Conservation (phyloP, 768 basidiomycete species). For the Cyathus striatus region DNA sequence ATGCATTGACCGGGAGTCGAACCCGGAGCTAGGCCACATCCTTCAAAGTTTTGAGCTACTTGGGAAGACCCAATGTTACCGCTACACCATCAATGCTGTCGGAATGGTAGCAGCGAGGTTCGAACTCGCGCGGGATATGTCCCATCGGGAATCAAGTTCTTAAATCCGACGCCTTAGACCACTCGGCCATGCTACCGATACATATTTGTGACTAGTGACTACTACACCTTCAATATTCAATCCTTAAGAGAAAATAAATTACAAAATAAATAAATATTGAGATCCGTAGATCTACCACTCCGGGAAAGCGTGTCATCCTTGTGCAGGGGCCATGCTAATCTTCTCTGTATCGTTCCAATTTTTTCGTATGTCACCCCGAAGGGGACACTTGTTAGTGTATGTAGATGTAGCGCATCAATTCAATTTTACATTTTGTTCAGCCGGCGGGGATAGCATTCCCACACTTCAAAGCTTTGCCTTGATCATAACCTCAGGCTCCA, state of each 20-base stretch:
- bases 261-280: slow-evolving; percentile 58
- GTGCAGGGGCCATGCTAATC: slow-evolving; percentile 99
- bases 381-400: too few relatives aligned
- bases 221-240: too few relatives aligned
- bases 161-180: slow-evolving; percentile 94
- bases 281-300: slow-evolving; percentile 73
- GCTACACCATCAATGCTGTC: slow-evolving; percentile 69
- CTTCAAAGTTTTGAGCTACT: too few relatives aligned
- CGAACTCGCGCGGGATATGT: slow-evolving; percentile 84
- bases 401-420: too few relatives aligned
- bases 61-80: slow-evolving; percentile 90
- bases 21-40: slow-evolving; percentile 51
- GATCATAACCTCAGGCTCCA: too few relatives aligned
- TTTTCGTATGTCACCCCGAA: slow-evolving; percentile 95
- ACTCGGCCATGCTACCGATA: slow-evolving; percentile 81
- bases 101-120: slow-evolving; percentile 89
- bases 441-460: too few relatives aligned
- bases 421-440: too few relatives aligned
- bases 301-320: slow-evolving; percentile 99
- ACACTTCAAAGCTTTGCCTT: too few relatives aligned
- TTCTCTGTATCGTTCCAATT: slow-evolving; percentile 99
- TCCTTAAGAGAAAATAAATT: too few relatives aligned
- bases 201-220: too few relatives aligned
- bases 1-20: slow-evolving; percentile 53
- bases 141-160: slow-evolving; percentile 81